Evolutionary conservation across 75 land plant species (phyloP), one percentile per base, ranked within the genome.

Genomic region (Sequoia sempervirens): DNA sequence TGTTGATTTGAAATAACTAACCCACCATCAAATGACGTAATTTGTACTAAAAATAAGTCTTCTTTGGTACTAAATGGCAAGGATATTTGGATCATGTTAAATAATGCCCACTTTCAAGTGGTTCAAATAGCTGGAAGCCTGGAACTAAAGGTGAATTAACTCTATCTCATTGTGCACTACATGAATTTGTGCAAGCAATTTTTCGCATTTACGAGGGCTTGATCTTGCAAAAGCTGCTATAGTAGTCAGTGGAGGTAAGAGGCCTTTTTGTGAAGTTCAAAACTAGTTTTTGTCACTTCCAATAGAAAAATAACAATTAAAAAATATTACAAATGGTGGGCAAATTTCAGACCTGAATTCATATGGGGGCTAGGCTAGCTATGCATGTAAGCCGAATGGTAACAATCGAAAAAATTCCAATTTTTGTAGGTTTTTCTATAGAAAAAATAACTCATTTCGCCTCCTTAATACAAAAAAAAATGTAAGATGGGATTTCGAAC

Each of bases 1-100:
- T 97, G 99, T 56, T 95, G 41, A 5, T 97, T 97, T 85, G 98
- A 97, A 89, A 92, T 90, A 68, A 92, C 96, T 54, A 96, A 97
- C 85, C 95, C 96, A 41, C 92, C 94, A 30, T 97, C 98, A 30
- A 96, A 94, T 82, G 99, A 97, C 87, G 94, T 91, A 46, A 96
- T 94, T 69, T 91, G 93, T 52, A 92, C 96, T 92, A 91, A 86
- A n/a, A n/a, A 93, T 80, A 87, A 88, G 78, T 91, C 92, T 46
- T 91, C 93, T n/a, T 83, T 88, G 38, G 86, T 93, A 82, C 82
- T 97, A 81, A 90, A 89, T 82, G 90, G 94, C 87, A 91, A 93
- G 83, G 96, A 96, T 88, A 95, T 96, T 37, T 92, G 96, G 83
- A 93, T 89, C 34, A 91, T 94, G 17, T 92, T 97, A 34, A 94